A percentile compares a stretch with the other conserved stretches of the same genome.
Evolutionary conservation across 2,329 filamentous ascomycete species (phyloP).

Genomic region (Oidium heveae): DNA sequence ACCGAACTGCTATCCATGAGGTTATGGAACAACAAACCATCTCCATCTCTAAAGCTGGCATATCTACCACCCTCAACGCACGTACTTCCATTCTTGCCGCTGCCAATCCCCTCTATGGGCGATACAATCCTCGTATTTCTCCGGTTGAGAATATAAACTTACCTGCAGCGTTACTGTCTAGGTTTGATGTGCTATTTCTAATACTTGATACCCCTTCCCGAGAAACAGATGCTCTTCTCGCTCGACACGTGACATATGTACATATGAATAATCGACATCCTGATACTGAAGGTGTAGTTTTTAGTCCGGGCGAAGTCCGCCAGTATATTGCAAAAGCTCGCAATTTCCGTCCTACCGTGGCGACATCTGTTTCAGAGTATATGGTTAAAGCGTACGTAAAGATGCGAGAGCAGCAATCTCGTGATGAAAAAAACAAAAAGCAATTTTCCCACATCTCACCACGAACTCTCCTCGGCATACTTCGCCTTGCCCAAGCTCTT

Average conservation of each 20-base stretch:
- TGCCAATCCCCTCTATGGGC: slow-evolving; percentile 90
- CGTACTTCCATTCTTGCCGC: slow-evolving; percentile 85
- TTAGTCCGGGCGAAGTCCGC: slow-evolving; percentile 77
- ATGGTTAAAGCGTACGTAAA: slow-evolving; percentile 92
- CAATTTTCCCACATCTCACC: slow-evolving; percentile 87
- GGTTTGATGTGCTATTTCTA: slow-evolving; percentile 99
- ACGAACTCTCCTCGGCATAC: slow-evolving; percentile 73
- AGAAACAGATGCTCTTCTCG: slow-evolving; percentile 74
- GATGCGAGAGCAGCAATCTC: slow-evolving; percentile 75
- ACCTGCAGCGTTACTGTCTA: slow-evolving; percentile 89
- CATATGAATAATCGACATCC: slow-evolving; percentile 75
- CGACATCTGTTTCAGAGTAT: slow-evolving; percentile 73
- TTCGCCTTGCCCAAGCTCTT: slow-evolving; percentile 81
- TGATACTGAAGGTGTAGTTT: slow-evolving; percentile 64
- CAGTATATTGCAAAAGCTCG: slow-evolving; percentile 89
- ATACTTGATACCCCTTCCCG: slow-evolving; percentile 85
- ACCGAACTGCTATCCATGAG: slow-evolving; percentile 93
- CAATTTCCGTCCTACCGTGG: slow-evolving; percentile 66
- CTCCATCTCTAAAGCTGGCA: slow-evolving; percentile 93
- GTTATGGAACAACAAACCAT: slow-evolving; percentile 99
- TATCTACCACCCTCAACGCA: slow-evolving; percentile 92
- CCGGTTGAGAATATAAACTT: slow-evolving; percentile 98
- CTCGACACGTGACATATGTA: slow-evolving; percentile 89
- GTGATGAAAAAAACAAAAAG: slow-evolving; percentile 72
- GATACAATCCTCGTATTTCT: slow-evolving; percentile 93